Conservation (phyloP, 805 yeast species). For the Isabelozyma pseudorhagii region DNA sequence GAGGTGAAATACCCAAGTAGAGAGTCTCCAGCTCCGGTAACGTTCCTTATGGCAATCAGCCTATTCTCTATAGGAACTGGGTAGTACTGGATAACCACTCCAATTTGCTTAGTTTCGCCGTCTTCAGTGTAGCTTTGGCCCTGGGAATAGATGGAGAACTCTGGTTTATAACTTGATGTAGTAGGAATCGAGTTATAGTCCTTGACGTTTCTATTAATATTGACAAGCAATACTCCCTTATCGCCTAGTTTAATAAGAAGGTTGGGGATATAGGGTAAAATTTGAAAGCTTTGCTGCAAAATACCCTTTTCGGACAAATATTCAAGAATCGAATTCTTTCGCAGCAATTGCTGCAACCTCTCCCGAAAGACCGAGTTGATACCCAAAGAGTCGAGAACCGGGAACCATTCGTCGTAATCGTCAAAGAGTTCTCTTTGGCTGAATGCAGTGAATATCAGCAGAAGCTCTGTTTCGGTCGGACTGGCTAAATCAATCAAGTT, state of each 20-base stretch:
- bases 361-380: conserved; percentile 46
- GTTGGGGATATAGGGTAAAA: conserved; percentile 73
- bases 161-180: conserved; percentile 23
- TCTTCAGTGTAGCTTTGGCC: conserved; percentile 11
- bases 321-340: conserved; percentile 13
- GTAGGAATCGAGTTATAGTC: conserved; percentile 34
- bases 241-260: conserved; percentile 66
- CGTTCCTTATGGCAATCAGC: conserved; percentile 47
- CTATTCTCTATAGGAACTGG: conserved; percentile 35
- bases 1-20: conserved; percentile 63
- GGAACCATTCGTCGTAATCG: conserved; percentile 71
- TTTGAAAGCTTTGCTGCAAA: conserved; percentile 64
- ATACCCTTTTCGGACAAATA: conserved; percentile 39
- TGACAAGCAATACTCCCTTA: conserved; percentile 51
- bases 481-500: conserved; percentile 48
- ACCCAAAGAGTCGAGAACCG: conserved; percentile 59
- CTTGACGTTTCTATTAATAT: conserved; percentile 29
- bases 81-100: conserved; percentile 64
- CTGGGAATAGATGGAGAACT: conserved; percentile 15
- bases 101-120: conserved; percentile 23
- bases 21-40: conserved; percentile 89
- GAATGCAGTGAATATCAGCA: conserved; percentile 51
- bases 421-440: conserved; percentile 33
- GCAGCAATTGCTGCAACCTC: conserved; percentile 34
- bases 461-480: conserved; percentile 68